Percentiles rank a stretch among this genome's conserved stretches.
These are phyloP conservation scores for Aspergillus sclerotialis DNA, from an alignment of 2,329 filamentous ascomycete species.

Conservation along the genomic window DNA sequence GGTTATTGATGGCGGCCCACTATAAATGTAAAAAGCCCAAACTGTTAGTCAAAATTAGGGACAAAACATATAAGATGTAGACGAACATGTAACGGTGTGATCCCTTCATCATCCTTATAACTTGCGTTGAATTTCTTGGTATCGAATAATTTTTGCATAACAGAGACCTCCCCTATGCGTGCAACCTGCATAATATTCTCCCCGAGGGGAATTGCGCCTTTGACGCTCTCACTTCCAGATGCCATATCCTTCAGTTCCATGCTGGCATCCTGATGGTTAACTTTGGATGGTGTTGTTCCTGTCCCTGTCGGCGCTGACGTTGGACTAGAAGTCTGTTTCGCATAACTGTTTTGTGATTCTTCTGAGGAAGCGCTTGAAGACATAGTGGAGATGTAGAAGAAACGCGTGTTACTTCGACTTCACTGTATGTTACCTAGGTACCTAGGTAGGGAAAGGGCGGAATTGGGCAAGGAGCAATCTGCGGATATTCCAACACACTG, in stretches of 20 bases:
- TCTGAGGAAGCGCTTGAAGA: conserved; percentile 5
- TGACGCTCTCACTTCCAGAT: conserved; percentile 21
- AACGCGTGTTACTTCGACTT: neutral
- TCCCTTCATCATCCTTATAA: conserved; percentile 83
- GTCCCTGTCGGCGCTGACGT: conserved; percentile 23
- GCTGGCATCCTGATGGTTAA: conserved; percentile 22
- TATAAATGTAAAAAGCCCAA: conserved; percentile 34
- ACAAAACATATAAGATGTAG: neutral
- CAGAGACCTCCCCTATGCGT: conserved; percentile 73
- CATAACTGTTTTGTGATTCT: conserved; percentile 15
- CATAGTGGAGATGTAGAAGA: too few species aligned
- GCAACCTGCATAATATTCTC: conserved; percentile 95
- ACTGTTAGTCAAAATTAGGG: conserved; percentile 1
- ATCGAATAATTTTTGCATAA: conserved; percentile 86
- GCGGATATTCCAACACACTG: neutral
- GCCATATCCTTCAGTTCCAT: conserved; percentile 35
- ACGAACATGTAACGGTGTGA: conserved; percentile 87
- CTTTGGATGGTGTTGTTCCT: conserved; percentile 25
- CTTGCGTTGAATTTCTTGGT: conserved; percentile 72
- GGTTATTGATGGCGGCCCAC: conserved; percentile 99
- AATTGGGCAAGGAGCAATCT: neutral
- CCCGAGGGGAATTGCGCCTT: conserved; percentile 40
- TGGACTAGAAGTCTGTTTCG: conserved; percentile 16
- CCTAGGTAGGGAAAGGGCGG: neutral
- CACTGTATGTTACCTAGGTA: too few species aligned